Conservation (phyloP, 139 green algal genomes). For the Tetradesmus obliquus region DNA sequence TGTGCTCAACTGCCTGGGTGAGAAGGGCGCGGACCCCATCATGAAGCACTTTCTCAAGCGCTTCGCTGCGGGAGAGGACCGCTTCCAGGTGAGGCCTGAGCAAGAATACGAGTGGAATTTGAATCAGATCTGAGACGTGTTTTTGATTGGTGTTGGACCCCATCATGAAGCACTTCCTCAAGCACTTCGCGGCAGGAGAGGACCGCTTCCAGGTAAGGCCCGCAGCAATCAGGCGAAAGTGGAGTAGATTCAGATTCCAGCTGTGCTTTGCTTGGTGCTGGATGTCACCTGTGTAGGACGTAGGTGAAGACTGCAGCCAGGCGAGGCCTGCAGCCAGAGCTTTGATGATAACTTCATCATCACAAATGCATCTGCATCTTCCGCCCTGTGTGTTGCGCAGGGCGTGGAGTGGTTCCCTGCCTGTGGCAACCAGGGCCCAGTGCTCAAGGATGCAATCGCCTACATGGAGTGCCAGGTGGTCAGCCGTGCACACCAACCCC, state of each 20-base stretch:
- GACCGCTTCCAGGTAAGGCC: conserved; percentile 89
- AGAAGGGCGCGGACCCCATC: conserved; percentile 73
- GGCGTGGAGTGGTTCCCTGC: conserved; percentile 64
- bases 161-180: conserved; percentile 93
- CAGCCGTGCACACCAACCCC: conserved; percentile 54
- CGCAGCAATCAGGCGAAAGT: neutral
- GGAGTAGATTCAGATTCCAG: neutral
- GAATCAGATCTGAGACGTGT: neutral
- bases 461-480: conserved; percentile 94
- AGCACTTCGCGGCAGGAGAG: conserved; percentile 86
- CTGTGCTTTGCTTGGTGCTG: no score
- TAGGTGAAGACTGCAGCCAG: no score
- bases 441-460: conserved; percentile 78
- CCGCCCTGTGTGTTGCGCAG: neutral
- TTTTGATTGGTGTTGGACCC: neutral
- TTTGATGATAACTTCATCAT: no score
- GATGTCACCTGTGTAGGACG: no score
- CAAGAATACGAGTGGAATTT: neutral
- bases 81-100: conserved; percentile 79
- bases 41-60: conserved; percentile 96
- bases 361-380: no score
- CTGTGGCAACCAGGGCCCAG: conserved; percentile 54
- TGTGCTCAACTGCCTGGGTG: conserved; percentile 95
- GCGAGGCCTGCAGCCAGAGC: no score
- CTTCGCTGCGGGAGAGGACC: conserved; percentile 90